Evolutionary conservation across 176 grass and related monocot genomes (phyloP).

Genomic region (Sorghum bicolor): DNA sequence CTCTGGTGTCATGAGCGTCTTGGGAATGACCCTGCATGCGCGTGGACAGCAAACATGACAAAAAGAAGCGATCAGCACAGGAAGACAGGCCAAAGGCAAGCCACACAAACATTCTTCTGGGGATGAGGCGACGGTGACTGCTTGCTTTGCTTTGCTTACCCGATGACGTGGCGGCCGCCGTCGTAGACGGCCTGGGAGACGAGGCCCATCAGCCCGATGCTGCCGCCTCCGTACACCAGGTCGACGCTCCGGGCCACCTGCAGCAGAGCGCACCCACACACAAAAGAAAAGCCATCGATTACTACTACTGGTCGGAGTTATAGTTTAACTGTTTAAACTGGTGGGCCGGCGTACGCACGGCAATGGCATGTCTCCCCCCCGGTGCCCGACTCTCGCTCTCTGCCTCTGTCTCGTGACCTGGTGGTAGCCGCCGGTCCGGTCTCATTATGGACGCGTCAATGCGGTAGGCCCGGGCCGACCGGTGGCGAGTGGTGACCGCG

Average conservation of each 20-base stretch:
- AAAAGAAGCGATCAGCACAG: constrained; percentile 41
- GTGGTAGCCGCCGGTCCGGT: neutral
- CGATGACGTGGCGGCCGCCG: constrained; percentile 93
- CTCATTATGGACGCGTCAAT: constrained; percentile 6
- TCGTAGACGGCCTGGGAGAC: constrained; percentile 92
- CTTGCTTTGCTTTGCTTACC: constrained; percentile 23
- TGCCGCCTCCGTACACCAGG: constrained; percentile 97
- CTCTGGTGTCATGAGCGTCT: constrained; percentile 98
- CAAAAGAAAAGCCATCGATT: too few relatives aligned
- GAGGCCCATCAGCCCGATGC: constrained; percentile 94
- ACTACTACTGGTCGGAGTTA: neutral
- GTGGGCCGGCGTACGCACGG: too few relatives aligned
- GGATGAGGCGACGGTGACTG: neutral
- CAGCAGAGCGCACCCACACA: neutral
- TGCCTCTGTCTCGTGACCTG: neutral
- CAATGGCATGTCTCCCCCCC: too few relatives aligned
- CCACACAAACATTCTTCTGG: constrained; percentile 2
- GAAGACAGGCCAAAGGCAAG: neutral
- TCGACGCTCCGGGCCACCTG: constrained; percentile 89
- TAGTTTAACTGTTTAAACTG: too few relatives aligned
- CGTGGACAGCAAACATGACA: constrained; percentile 46
- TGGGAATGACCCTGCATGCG: constrained; percentile 99
- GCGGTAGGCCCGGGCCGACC: neutral
- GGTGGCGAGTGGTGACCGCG: too few relatives aligned
- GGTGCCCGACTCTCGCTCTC: too few relatives aligned